Conservation (phyloP, 2,329 filamentous ascomycete genomes). For the Gaeumannomyces tritici region DNA sequence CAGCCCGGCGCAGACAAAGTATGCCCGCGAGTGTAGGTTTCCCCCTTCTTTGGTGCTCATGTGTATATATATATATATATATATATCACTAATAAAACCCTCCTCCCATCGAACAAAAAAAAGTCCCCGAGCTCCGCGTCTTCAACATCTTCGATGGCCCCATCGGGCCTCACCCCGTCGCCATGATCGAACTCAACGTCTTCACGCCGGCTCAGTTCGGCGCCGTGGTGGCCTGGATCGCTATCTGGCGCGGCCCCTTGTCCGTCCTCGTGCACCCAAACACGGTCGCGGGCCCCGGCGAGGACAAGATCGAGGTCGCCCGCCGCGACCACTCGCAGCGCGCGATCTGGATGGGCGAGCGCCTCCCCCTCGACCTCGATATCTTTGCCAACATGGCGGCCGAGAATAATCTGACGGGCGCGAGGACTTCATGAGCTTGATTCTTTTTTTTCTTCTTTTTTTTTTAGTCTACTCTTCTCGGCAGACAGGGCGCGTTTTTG, state of each 20-base stretch:
- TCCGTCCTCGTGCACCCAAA: conserved; percentile 79
- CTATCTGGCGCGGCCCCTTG: conserved; percentile 71
- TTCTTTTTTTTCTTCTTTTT: too few species aligned
- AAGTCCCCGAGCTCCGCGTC: conserved; percentile 76
- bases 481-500: too few species aligned
- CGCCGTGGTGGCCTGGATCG: conserved; percentile 78
- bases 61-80: too few species aligned
- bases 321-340: conserved; percentile 54
- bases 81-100: too few species aligned
- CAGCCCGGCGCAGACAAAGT: conserved; percentile 52
- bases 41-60: too few species aligned
- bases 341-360: conserved; percentile 67
- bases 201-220: conserved; percentile 83
- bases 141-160: conserved; percentile 70
- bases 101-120: not conserved
- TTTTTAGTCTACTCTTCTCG: too few species aligned
- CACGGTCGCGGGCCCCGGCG: conserved; percentile 36
- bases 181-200: conserved; percentile 89
- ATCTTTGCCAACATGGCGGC: conserved; percentile 29
- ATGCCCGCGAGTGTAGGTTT: conserved; percentile 65
- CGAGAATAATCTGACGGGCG: not conserved
- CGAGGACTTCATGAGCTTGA: not conserved
- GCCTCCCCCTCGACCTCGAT: conserved; percentile 47
- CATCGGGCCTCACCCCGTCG: conserved; percentile 71
- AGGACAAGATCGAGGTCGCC: conserved; percentile 18